Evolutionary conservation across 2,329 filamentous ascomycete species (phyloP).

Genomic region (Ceratocystis alfenasii): DNA sequence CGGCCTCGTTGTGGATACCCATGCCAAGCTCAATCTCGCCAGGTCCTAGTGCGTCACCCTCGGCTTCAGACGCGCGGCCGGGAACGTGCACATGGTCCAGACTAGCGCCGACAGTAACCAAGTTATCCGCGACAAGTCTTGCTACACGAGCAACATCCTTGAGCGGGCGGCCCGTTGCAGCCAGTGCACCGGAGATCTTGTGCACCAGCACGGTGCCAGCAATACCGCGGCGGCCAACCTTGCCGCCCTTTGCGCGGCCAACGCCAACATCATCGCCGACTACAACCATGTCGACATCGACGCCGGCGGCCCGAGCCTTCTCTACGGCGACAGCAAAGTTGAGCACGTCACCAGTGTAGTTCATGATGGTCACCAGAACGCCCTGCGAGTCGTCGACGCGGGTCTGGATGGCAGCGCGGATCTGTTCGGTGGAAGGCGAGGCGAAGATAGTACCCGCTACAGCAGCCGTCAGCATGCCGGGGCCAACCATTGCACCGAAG

Average conservation of each 20-base stretch:
- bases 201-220: constrained; percentile 84
- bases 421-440: constrained; percentile 68
- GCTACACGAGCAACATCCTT: constrained; percentile 63
- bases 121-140: constrained; percentile 57
- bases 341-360: constrained; percentile 80
- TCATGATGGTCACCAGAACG: constrained; percentile 86
- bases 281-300: constrained; percentile 76
- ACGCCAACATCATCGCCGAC: constrained; percentile 90
- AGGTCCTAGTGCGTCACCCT: constrained; percentile 43
- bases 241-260: constrained; percentile 68
- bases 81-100: constrained; percentile 90
- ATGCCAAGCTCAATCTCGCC: constrained; percentile 57
- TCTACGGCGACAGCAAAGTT: constrained; percentile 92
- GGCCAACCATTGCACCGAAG: constrained; percentile 74
- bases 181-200: constrained; percentile 77
- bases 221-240: constrained; percentile 82
- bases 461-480: constrained; percentile 65
- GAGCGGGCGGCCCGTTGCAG: constrained; percentile 55
- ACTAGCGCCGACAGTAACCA: constrained; percentile 76
- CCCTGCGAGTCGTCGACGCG: constrained; percentile 61
- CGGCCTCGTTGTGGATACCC: constrained; percentile 65
- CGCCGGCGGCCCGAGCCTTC: constrained; percentile 70
- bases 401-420: constrained; percentile 61
- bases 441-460: constrained; percentile 84
- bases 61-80: constrained; percentile 44